These are phyloP conservation scores for Hypoxylon sp. DNA, from an alignment of 2,329 filamentous ascomycete species.

Conservation along the genomic window DNA sequence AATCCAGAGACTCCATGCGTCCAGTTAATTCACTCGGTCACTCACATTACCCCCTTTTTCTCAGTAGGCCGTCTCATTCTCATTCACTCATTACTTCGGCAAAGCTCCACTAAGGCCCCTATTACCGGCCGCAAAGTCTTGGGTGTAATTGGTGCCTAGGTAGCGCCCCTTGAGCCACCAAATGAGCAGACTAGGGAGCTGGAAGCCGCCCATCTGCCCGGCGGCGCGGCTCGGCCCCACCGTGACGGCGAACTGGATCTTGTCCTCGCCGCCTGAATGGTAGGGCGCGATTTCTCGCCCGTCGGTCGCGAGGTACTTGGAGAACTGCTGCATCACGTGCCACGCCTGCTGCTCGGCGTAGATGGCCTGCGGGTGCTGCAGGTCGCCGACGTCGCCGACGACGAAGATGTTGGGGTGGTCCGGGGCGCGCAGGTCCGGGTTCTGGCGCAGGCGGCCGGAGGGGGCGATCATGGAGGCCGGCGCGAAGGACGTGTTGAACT, in stretches of 20 bases:
- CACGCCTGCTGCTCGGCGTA: slow-evolving; percentile 52
- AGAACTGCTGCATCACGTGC: slow-evolving; percentile 43
- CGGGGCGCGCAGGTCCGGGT: slow-evolving; percentile 53
- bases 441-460: slow-evolving; percentile 55
- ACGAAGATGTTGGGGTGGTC: slow-evolving; percentile 59
- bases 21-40: not conserved
- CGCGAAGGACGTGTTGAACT: slow-evolving; percentile 60
- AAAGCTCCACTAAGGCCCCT: slow-evolving; percentile 22
- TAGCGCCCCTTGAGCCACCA: slow-evolving; percentile 56
- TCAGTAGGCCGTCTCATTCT: not conserved
- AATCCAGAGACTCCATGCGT: slow-evolving; percentile 1
- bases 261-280: slow-evolving; percentile 38
- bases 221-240: slow-evolving; percentile 57
- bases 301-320: slow-evolving; percentile 51
- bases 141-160: slow-evolving; percentile 54
- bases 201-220: slow-evolving; percentile 55
- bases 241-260: slow-evolving; percentile 54
- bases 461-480: slow-evolving; percentile 55
- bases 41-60: not conserved
- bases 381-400: slow-evolving; percentile 59
- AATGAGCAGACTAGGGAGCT: slow-evolving; percentile 56
- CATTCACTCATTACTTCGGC: slow-evolving; percentile 26
- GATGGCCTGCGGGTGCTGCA: slow-evolving; percentile 54
- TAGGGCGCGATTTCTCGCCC: slow-evolving; percentile 49
- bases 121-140: slow-evolving; percentile 50